These are phyloP conservation scores for Microthlaspi erraticum DNA, from an alignment of 345 rosid species.

Conservation along the genomic window DNA sequence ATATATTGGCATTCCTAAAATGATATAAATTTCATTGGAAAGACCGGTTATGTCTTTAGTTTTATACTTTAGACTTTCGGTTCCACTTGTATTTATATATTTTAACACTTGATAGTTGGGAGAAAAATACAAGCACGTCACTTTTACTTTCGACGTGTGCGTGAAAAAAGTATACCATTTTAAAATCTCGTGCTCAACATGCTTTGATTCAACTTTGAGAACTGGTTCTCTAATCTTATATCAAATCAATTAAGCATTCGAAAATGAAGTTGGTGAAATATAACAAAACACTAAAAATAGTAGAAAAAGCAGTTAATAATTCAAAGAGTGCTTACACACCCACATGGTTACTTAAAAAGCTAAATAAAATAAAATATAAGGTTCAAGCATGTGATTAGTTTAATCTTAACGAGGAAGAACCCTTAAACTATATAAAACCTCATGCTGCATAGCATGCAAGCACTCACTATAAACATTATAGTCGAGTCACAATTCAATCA, in stretches of 20 bases:
- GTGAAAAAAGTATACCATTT: conserved; percentile 14
- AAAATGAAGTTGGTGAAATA: conserved; percentile 20
- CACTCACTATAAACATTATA: conserved; percentile 16
- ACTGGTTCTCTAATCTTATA: background rate
- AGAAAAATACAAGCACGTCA: conserved; percentile 27
- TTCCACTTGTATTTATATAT: conserved; percentile 5
- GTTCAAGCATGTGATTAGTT: conserved; percentile 28
- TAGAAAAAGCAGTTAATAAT: conserved; percentile 22
- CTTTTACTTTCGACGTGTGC: conserved; percentile 38
- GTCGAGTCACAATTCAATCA: conserved; percentile 4
- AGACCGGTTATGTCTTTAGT: background rate
- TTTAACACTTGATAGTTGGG: conserved; percentile 19
- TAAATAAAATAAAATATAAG: conserved; percentile 20
- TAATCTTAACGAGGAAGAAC: conserved; percentile 41
- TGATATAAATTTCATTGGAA: conserved; percentile 20
- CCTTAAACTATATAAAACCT: conserved; percentile 20
- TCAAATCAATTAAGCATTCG: background rate
- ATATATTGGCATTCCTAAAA: background rate
- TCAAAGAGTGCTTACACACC: conserved; percentile 13
- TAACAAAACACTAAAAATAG: background rate
- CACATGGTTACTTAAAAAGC: conserved; percentile 37
- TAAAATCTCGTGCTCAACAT: conserved; percentile 4
- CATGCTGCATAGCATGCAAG: conserved; percentile 21
- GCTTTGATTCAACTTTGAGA: conserved; percentile 22
- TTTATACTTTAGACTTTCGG: conserved; percentile 11